phyloP scores from a whole-genome alignment of 192 early-diverging fungal species.

The Coemansia sp. region DNA sequence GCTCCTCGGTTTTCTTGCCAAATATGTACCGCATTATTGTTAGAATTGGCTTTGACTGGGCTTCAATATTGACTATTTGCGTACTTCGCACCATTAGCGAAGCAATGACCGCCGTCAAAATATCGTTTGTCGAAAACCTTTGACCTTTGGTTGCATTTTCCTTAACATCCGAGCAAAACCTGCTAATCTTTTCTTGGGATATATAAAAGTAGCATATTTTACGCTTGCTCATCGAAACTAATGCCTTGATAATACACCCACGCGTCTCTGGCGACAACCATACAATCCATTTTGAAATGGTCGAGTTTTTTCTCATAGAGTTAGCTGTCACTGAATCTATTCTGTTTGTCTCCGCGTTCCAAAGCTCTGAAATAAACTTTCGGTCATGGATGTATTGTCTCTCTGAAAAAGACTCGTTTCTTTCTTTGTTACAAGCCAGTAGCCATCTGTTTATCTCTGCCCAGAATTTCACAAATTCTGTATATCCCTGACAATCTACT shows the following conservation, averaged over 20 bases:
- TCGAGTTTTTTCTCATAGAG: not conserved
- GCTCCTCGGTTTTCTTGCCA: not conserved
- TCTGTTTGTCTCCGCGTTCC: not conserved
- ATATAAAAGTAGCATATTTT: constrained; percentile 17
- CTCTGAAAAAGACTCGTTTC: not conserved
- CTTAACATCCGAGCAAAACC: not conserved
- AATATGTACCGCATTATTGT: not conserved
- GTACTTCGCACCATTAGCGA: not conserved
- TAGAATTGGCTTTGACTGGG: not conserved
- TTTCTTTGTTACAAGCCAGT: no score
- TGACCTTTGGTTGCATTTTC: not conserved
- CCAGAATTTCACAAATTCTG: constrained; percentile 25
- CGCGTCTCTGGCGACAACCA: constrained; percentile 25
- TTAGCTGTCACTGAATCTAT: not conserved
- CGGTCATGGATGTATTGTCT: not conserved
- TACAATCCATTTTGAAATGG: not conserved
- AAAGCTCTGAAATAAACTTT: not conserved
- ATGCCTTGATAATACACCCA: not conserved
- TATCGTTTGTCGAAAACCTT: not conserved
- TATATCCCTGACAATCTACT: constrained; percentile 18
- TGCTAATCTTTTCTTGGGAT: not conserved
- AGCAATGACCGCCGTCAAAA: not conserved
- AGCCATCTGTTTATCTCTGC: constrained; percentile 1
- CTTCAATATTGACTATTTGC: not conserved
- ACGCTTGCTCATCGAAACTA: not conserved